Percentiles rank a stretch among this genome's conserved stretches.
Conservation (phyloP, 2,329 filamentous ascomycete genomes). For the Neonectria magnoliae region DNA sequence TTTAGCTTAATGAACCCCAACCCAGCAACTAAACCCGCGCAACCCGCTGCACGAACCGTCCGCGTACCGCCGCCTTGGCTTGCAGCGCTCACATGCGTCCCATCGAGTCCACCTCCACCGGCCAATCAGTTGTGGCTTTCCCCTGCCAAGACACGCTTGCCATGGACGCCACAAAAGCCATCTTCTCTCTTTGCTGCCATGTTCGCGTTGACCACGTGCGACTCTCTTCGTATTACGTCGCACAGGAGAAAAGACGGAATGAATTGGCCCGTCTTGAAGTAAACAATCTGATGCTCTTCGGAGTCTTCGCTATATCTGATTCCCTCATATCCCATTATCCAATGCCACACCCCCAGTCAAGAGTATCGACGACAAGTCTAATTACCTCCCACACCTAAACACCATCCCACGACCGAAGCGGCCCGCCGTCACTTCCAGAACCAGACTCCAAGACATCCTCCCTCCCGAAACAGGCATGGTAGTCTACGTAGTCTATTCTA, state of each 20-base stretch:
- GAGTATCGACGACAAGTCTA: background rate
- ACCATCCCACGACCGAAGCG: background rate
- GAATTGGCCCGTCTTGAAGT: background rate
- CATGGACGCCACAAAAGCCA: conserved; percentile 30
- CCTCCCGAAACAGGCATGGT: background rate
- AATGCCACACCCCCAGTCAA: background rate
- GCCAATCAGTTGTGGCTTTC: conserved; percentile 24
- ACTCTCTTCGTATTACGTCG: background rate
- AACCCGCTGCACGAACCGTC: background rate
- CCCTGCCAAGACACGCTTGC: conserved; percentile 38
- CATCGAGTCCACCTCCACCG: background rate
- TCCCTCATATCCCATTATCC: background rate
- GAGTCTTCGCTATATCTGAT: background rate
- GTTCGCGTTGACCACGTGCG: conserved; percentile 3
- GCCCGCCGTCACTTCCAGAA: background rate
- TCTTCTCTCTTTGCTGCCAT: background rate
- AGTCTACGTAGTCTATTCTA: background rate
- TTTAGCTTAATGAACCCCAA: background rate
- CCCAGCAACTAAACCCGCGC: background rate
- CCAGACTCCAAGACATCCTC: background rate
- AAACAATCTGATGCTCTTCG: background rate
- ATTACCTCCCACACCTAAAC: background rate
- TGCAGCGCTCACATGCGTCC: no score
- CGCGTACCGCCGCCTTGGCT: background rate
- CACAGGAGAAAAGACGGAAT: no score